Conservation (phyloP, 1,284 basidiomycete species). For the Cryptococcus amylolentus region DNA sequence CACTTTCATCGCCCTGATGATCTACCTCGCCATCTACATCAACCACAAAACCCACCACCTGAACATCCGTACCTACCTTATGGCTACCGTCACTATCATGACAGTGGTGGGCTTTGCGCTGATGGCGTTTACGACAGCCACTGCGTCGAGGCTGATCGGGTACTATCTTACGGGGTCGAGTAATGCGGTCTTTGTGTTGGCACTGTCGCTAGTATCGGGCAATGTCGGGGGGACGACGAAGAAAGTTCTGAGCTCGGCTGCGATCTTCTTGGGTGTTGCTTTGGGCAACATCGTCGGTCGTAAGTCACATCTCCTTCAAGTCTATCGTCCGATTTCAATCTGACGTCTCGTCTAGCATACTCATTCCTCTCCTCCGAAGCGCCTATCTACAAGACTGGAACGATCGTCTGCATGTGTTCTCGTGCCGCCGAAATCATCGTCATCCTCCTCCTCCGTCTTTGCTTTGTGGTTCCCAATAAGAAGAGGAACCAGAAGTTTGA, state of each 20-base stretch:
- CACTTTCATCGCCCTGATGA: slow-evolving; percentile 31
- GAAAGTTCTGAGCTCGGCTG: slow-evolving; percentile 36
- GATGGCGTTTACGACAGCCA: slow-evolving; percentile 28
- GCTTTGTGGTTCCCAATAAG: slow-evolving; percentile 45
- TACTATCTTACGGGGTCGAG: slow-evolving; percentile 48
- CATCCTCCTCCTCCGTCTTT: slow-evolving; percentile 44
- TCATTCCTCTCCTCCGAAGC: slow-evolving; percentile 44
- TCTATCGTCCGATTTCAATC: neutral
- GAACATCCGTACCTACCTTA: slow-evolving; percentile 31
- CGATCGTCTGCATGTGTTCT: slow-evolving; percentile 48
- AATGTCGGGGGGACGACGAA: slow-evolving; percentile 53
- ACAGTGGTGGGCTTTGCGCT: slow-evolving; percentile 38
- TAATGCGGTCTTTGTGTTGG: slow-evolving; percentile 51
- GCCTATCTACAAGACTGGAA: slow-evolving; percentile 47
- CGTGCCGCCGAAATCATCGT: slow-evolving; percentile 44
- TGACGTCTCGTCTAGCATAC: neutral
- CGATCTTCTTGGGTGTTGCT: slow-evolving; percentile 33
- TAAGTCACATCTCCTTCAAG: neutral
- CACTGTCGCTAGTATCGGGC: slow-evolving; percentile 49
- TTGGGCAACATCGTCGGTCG: slow-evolving; percentile 51
- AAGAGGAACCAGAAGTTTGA: slow-evolving; percentile 40
- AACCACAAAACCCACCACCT: slow-evolving; percentile 28
- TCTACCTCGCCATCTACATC: slow-evolving; percentile 25
- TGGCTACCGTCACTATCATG: slow-evolving; percentile 26
- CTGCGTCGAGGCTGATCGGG: slow-evolving; percentile 25